Percentiles rank a stretch among this genome's conserved stretches.
Conservation (phyloP, 148 eudicot genomes). For the Suaeda aralocaspica region DNA sequence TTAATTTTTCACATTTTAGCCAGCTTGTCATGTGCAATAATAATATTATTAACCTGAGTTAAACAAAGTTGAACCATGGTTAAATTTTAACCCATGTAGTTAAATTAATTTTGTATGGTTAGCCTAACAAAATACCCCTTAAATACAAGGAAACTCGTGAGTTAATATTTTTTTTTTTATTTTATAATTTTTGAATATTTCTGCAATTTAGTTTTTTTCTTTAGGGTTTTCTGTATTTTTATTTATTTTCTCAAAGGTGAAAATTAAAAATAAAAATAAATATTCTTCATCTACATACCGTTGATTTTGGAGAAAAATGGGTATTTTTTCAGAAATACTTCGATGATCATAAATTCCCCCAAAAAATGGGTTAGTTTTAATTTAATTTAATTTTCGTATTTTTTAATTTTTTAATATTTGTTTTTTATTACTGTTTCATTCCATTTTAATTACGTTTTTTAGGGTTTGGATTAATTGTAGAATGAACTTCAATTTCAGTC, state of each 20-base stretch:
- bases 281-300: background rate
- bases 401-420: background rate
- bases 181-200: constrained; percentile 12
- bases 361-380: constrained; percentile 23
- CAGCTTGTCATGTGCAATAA: constrained; percentile 19
- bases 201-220: background rate
- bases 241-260: constrained; percentile 2
- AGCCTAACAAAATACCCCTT: constrained; percentile 29
- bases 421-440: background rate
- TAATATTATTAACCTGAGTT: constrained; percentile 19
- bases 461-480: constrained; percentile 25
- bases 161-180: constrained; percentile 9
- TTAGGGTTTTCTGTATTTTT: constrained; percentile 26
- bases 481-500: constrained; percentile 12
- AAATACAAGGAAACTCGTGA: constrained; percentile 10
- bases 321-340: constrained; percentile 3
- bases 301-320: constrained; percentile 3
- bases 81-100: constrained; percentile 14
- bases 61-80: constrained; percentile 19
- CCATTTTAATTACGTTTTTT: background rate
- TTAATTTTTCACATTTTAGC: constrained; percentile 1
- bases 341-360: constrained; percentile 13
- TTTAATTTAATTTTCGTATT: no score
- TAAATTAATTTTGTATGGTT: constrained; percentile 12
- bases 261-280: background rate